Evolutionary conservation across 2,329 filamentous ascomycete species (phyloP), one percentile per base, ranked within the genome.

Genomic region (Endoconidiophora laricicola): DNA sequence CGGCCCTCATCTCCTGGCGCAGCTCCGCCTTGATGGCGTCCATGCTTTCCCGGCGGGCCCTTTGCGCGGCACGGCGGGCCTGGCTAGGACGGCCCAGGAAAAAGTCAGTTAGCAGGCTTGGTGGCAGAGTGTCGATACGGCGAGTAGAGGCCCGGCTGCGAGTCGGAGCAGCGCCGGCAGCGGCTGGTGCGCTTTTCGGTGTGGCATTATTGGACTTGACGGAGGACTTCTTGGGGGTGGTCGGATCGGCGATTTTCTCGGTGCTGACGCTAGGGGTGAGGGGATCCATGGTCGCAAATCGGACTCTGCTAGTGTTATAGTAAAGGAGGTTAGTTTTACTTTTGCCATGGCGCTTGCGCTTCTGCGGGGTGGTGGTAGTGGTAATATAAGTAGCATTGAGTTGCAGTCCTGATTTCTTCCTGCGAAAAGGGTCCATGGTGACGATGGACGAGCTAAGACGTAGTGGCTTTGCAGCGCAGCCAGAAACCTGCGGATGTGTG

Each of bases 1-100:
- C 74, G 38, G 66, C 63, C 12, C 55, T 52, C 58, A 60, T 58
- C 49, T 56, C 58, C 20, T 55, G 54, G 20, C 65, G 62, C 51
- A 69, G 50, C 55, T 69, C 67, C 33, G 71, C 69, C 66, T 81
- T 73, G 58, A 77, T 68, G 54, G 72, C 61, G 63, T 83, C 73
- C 57, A 78, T 62, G 57, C 73, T 76, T 63, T 74, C 73, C 57
- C 77, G 69, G 55, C 74, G 68, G 46, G 69, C 65, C 10, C 68
- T 67, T 6, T 71, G 65, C 6, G 73, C 73, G 1, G 71, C 68
- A 14, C 74, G 54, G 24, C 77, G 70, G n/a, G 71, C 70, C 2
- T 75, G 69, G 7, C 74, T 71, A 2, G 70, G 75, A 18, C 73
- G 68, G 12, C 75, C 75, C 22, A 74, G 63, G 38, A 79, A 65